Conservation (phyloP, 2,329 filamentous ascomycete genomes). For the Monilinia polystroma region DNA sequence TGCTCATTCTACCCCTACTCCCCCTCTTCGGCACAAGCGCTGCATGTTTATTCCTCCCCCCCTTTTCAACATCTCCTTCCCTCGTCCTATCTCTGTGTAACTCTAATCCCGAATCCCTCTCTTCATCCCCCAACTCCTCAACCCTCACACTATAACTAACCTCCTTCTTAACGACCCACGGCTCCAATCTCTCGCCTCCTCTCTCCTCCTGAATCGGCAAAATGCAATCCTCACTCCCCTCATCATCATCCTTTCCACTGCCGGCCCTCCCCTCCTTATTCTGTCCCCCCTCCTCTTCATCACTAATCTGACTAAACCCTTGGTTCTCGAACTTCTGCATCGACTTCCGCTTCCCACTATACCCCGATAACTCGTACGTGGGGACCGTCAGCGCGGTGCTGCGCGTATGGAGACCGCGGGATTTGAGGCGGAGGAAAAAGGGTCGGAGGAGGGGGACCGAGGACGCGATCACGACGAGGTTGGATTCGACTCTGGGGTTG, state of each 20-base stretch:
- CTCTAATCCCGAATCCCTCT: no score
- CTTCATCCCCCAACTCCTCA: neutral
- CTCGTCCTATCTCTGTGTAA: no score
- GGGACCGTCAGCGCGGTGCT: neutral
- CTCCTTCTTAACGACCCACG: neutral
- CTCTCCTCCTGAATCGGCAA: neutral
- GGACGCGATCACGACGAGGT: constrained; percentile 28
- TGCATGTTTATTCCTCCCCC: no score
- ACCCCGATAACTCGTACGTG: constrained; percentile 4
- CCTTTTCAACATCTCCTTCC: neutral
- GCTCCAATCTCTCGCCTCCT: neutral
- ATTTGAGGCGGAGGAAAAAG: constrained; percentile 21
- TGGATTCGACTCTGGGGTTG: constrained; percentile 26
- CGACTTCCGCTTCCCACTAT: neutral
- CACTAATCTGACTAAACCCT: neutral
- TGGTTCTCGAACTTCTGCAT: neutral
- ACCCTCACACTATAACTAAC: neutral
- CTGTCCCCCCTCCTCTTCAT: neutral
- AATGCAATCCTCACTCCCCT: neutral
- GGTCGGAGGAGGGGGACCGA: constrained; percentile 29
- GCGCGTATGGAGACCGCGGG: neutral
- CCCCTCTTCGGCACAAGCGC: neutral
- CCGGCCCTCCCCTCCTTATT: neutral
- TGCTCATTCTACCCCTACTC: neutral
- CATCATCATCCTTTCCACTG: neutral